phyloP scores from a whole-genome alignment of 2,329 filamentous ascomycete species.

The Onygenales sp. region DNA sequence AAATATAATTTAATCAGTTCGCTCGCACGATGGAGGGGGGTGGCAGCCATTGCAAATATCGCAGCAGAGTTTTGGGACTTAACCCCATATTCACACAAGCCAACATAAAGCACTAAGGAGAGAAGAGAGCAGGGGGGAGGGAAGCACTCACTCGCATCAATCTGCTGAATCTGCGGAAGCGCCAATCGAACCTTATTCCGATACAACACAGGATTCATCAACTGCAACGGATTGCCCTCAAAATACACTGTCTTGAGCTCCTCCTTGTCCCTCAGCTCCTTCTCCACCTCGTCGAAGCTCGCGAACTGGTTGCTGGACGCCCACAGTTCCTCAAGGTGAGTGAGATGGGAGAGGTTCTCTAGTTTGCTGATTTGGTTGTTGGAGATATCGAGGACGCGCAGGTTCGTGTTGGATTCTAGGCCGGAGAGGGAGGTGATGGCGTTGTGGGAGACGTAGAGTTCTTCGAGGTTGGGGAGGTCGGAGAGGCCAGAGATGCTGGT shows the following conservation, averaged over 20 bases:
- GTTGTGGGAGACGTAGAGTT: constrained; percentile 95
- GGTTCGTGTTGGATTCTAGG: constrained; percentile 54
- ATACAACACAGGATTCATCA: constrained; percentile 70
- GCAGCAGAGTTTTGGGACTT: too few species aligned
- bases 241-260: constrained; percentile 86
- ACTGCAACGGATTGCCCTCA: constrained; percentile 85
- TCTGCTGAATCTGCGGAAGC: constrained; percentile 79
- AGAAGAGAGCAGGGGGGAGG: neutral
- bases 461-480: constrained; percentile 68
- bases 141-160: constrained; percentile 81
- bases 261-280: constrained; percentile 66
- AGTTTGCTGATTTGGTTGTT: constrained; percentile 76
- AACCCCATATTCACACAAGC: neutral
- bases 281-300: constrained; percentile 73
- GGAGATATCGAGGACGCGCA: constrained; percentile 78
- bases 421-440: constrained; percentile 69
- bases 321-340: constrained; percentile 81
- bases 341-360: constrained; percentile 58
- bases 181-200: constrained; percentile 86
- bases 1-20: neutral
- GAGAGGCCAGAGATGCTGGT: constrained; percentile 65
- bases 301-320: constrained; percentile 76
- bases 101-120: neutral
- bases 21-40: neutral
- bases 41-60: too few species aligned